A percentile compares a stretch with the other conserved stretches of the same genome.
Evolutionary conservation across 768 basidiomycete species (phyloP).

Genomic region (Daedalea quercina): DNA sequence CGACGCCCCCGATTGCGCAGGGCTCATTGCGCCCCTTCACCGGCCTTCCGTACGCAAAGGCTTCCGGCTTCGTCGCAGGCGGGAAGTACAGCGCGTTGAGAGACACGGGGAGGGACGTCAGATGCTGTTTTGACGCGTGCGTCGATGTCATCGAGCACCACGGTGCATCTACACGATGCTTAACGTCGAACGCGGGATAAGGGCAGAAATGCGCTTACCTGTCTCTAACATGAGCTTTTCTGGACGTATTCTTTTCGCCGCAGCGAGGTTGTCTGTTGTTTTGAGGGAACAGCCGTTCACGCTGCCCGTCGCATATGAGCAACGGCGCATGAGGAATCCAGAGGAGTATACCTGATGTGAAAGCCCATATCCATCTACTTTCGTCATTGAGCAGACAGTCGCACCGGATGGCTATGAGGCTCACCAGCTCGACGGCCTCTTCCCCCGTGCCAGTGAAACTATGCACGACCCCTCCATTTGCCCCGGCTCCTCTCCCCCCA

Average conservation of each 20-base stretch:
- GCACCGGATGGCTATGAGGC: slow-evolving; percentile 23
- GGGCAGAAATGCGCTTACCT: slow-evolving; percentile 31
- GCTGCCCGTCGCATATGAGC: slow-evolving; percentile 21
- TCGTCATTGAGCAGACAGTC: too few species aligned
- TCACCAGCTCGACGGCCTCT: slow-evolving; percentile 61
- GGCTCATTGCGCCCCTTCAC: slow-evolving; percentile 82
- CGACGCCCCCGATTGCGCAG: slow-evolving; percentile 54
- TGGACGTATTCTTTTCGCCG: slow-evolving; percentile 47
- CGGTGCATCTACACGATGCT: slow-evolving; percentile 44
- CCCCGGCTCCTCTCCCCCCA: slow-evolving; percentile 50
- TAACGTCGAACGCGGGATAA: not conserved
- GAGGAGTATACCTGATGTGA: slow-evolving; percentile 40
- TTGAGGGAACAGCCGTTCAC: slow-evolving; percentile 78
- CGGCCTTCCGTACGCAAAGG: slow-evolving; percentile 48
- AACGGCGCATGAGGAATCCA: not conserved
- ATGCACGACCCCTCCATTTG: slow-evolving; percentile 72
- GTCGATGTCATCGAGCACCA: slow-evolving; percentile 69
- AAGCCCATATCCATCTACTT: slow-evolving; percentile 77
- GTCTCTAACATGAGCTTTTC: slow-evolving; percentile 69
- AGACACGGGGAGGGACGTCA: slow-evolving; percentile 39
- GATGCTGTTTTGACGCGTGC: slow-evolving; percentile 50
- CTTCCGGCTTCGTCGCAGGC: slow-evolving; percentile 44
- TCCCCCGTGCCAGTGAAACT: slow-evolving; percentile 66
- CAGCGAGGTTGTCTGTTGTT: slow-evolving; percentile 55
- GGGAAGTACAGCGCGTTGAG: slow-evolving; percentile 48